Percentiles rank a stretch among this genome's conserved stretches.
Conservation (phyloP, 306 rosid species). For the Inga laurina region DNA sequence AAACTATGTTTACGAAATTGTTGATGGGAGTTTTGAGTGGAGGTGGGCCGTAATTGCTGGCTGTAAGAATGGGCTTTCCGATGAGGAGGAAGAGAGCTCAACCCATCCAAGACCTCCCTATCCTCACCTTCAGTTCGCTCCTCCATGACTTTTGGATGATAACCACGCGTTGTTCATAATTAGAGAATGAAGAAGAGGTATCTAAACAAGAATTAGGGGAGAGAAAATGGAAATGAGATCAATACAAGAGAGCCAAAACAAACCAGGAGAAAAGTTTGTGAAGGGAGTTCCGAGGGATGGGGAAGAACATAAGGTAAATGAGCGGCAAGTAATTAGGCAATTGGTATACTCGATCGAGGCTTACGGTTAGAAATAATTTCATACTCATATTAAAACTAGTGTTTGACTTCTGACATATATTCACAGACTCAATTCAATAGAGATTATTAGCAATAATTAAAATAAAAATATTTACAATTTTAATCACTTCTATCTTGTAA, state of each 20-base stretch:
- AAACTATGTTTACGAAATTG: slow-evolving; percentile 83
- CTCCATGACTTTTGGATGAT: slow-evolving; percentile 41
- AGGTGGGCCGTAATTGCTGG: slow-evolving; percentile 68
- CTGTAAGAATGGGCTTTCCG: slow-evolving; percentile 81
- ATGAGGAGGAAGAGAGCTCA: slow-evolving; percentile 60
- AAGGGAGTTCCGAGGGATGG: slow-evolving; percentile 35
- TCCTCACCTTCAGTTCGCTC: slow-evolving; percentile 74
- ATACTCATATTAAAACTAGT: background rate
- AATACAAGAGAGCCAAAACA: slow-evolving; percentile 9
- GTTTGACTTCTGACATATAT: background rate
- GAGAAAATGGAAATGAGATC: slow-evolving; percentile 19
- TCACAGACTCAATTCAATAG: background rate
- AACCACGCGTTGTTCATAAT: background rate
- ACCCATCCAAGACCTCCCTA: slow-evolving; percentile 56
- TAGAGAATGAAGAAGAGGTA: background rate
- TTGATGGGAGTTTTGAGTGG: slow-evolving; percentile 50
- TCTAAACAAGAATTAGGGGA: background rate
- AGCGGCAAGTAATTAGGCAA: slow-evolving; percentile 42
- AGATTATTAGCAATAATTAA: background rate
- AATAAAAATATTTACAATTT: background rate
- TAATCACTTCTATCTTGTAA: background rate
- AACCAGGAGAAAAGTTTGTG: slow-evolving; percentile 36
- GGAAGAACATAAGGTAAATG: slow-evolving; percentile 33
- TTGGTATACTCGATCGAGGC: slow-evolving; percentile 31
- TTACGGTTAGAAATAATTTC: slow-evolving; percentile 35